Base-by-base conservation (phyloP, 2,329 filamentous ascomycete genomes). In the Beauveria sp. region DNA sequence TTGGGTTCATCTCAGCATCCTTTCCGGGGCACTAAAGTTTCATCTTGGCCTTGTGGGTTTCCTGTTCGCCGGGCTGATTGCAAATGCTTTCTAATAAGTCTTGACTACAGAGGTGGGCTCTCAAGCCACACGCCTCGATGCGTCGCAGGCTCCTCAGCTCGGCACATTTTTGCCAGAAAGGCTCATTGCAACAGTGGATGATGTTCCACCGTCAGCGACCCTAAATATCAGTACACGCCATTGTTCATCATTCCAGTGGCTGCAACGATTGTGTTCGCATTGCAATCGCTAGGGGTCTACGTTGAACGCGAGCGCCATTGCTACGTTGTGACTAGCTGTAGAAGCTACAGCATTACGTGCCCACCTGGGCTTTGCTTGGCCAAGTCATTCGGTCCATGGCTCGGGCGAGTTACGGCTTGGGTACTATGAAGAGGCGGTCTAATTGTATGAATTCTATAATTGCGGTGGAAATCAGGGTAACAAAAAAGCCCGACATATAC, bases 61-160 rank as follows among this genome's bases (percentile, higher is more conserved):
- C 24, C 31, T 50, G 18, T 16, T 31, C 43, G 24, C 40, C 38
- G 7, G n/a, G 43, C 24, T 60, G 58, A 60, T 60, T 60, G 53
- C 49, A 60, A 60, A 60, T 60, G 58, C 50, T 54, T 60, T 38
- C 12, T 38, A 9, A 50, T 54, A 49, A 52, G 57, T n/a, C 34
- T 20, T 20, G 14, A 51, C 14, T 43, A 45, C 31, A 40, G 20
- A 60, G 40, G 58, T 60, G 50, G 58, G 20, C 10, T 43, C 18
- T 12, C 40, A 52, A 60, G 57, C 57, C 57, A 60, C 57, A 59
- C 22, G 43, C 16, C 42, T 49, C 46, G 40, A 31, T 58, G 22
- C 12, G 45, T 50, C 28, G 34, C 54, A 34, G 26, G 22, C 46
- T 24, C 45, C 31, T 45, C 55, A 50, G 31, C 55, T 26, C 48